A percentile compares a stretch with the other conserved stretches of the same genome.
Conservation (phyloP, 2,329 filamentous ascomycete genomes). For the Alternaria triticimaculans region DNA sequence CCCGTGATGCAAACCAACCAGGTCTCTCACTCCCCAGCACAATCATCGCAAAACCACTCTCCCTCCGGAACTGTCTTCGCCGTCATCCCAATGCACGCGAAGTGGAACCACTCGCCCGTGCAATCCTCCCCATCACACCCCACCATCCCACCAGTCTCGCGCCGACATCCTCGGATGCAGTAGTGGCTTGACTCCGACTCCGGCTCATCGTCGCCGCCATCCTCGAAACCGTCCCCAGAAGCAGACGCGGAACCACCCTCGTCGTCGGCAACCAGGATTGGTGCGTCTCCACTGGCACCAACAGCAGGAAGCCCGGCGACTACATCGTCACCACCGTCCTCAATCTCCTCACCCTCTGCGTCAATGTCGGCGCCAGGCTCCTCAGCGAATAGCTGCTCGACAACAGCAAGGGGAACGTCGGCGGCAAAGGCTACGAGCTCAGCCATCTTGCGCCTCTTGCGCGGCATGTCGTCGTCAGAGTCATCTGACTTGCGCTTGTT, state of each 20-base stretch:
- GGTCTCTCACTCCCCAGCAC: not conserved
- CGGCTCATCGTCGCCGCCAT: not conserved
- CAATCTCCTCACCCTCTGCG: not conserved
- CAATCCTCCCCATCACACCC: conserved; percentile 5
- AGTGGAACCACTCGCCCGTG: conserved; percentile 3
- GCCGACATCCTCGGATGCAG: not conserved
- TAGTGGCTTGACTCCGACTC: not conserved
- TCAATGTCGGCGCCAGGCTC: not conserved
- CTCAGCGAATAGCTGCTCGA: not conserved
- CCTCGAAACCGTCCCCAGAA: not conserved
- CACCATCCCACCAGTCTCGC: not conserved
- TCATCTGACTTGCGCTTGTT: not conserved
- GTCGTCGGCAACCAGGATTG: not conserved
- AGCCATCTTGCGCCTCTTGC: not conserved
- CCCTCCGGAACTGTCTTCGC: not conserved
- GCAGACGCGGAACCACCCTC: not conserved
- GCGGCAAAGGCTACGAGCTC: not conserved
- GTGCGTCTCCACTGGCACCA: not conserved
- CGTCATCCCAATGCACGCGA: conserved; percentile 3
- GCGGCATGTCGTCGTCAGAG: not conserved
- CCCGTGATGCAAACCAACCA: too few relatives aligned
- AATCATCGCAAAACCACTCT: conserved; percentile 7
- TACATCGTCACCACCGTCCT: not conserved
- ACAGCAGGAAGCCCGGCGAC: not conserved
- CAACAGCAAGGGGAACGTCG: not conserved